These are phyloP conservation scores for Xylariales sp. DNA, from an alignment of 2,329 filamentous ascomycete species.

Conservation along the genomic window DNA sequence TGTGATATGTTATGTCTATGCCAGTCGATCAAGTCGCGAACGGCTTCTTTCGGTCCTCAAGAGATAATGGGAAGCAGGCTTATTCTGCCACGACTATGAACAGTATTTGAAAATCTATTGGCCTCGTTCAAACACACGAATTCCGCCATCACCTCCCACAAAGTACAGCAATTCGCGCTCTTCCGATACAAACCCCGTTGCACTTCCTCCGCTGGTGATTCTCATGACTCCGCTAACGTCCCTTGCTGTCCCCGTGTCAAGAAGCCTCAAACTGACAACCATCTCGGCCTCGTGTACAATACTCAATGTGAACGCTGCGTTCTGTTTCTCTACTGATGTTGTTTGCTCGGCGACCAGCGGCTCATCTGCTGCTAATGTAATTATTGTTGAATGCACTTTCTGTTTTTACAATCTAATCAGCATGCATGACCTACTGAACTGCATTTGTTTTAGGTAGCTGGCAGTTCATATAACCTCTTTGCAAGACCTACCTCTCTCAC, in stretches of 20 bases:
- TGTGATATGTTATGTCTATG: neutral
- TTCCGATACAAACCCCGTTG: slow-evolving; percentile 28
- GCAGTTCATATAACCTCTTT: no score
- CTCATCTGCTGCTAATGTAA: slow-evolving; percentile 68
- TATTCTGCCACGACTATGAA: no score
- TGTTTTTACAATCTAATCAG: no score
- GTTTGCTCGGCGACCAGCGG: slow-evolving; percentile 60
- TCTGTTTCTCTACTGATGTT: slow-evolving; percentile 65
- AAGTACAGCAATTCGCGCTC: slow-evolving; percentile 78
- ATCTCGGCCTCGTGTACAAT: slow-evolving; percentile 72
- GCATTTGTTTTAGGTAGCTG: no score
- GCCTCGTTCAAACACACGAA: slow-evolving; percentile 81
- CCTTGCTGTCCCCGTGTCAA: slow-evolving; percentile 84
- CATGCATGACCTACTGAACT: no score
- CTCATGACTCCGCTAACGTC: slow-evolving; percentile 88
- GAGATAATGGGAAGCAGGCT: slow-evolving; percentile 8
- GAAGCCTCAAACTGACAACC: slow-evolving; percentile 65
- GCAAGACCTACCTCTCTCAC: slow-evolving; percentile 59
- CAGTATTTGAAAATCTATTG: slow-evolving; percentile 46
- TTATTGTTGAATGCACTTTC: slow-evolving; percentile 60
- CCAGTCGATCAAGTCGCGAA: no score
- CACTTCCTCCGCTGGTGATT: slow-evolving; percentile 55
- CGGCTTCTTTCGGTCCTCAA: no score
- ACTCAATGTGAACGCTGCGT: slow-evolving; percentile 66
- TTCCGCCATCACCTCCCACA: slow-evolving; percentile 72